Base-by-base conservation (phyloP, 2,329 filamentous ascomycete species). In the Sarocladium strictum region DNA sequence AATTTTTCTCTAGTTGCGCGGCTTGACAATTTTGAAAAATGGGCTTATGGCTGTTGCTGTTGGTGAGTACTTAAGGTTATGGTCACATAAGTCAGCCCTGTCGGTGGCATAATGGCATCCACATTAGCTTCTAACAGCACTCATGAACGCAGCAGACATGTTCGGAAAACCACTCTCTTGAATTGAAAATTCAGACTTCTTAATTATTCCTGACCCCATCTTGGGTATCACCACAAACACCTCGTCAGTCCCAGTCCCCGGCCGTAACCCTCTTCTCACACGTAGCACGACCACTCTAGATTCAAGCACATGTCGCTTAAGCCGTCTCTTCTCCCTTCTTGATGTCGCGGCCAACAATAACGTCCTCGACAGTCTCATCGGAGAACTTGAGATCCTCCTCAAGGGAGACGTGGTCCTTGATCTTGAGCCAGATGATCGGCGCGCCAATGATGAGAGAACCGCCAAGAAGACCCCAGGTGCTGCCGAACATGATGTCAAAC, bases 361-460 rank as follows among this genome's bases (percentile, higher is more conserved):
- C 86, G 60, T 96, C 89, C 24, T 80, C 82, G 15, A 86, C 65
- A 0, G 87, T 94, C 78, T 94, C 89, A 64, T 96, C 91, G 19
- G 87, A 90, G 68, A 90, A 92, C 66, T 85, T 84, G 53, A 96
- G 74, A 69, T 97, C 92, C 54, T 92, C 85, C 69, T 93, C 89
- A 3, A 96, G 63, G 1, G 80, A 68, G n/a, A 90, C 83, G n/a
- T 86, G 87, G 62, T 96, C 90, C 67, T 87, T 80, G 68, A 97
- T 87, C 73, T 86, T 87, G 63, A 84, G 72, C 63, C 88, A 81
- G 66, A 97, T 87, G 57, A 96, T 81, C 0, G 92, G 92, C 0
- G 86, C 77, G 3, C 90, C 92, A 57, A 93, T 72, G 27, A 96
- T 15, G 43, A 97, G 78, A 27, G 87, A 85, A n/a, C 78, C 86